Evolutionary conservation across 768 basidiomycete species (phyloP).

Genomic region (Lactifluus echinatus): DNA sequence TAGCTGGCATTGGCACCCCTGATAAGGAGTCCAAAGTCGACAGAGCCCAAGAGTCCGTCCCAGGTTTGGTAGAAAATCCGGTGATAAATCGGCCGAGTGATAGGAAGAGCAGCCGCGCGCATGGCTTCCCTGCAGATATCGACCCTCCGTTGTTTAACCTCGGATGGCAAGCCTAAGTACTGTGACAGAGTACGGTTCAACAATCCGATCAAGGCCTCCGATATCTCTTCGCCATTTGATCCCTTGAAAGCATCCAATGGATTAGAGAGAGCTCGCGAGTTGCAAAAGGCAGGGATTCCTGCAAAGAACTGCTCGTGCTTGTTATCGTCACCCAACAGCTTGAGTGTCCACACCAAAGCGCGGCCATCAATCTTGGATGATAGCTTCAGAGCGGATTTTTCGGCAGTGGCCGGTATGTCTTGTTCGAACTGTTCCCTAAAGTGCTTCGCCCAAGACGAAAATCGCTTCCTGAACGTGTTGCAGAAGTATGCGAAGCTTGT

Average conservation of each 20-base stretch:
- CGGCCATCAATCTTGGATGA: no score
- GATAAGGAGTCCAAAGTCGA: conserved; percentile 5
- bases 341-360: no score
- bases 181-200: background rate
- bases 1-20: no score
- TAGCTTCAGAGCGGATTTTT: no score
- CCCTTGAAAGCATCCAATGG: no score
- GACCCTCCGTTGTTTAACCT: background rate
- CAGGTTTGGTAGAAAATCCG: background rate
- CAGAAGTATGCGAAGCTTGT: no score
- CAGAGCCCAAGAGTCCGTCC: background rate
- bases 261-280: background rate
- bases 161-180: background rate
- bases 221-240: background rate
- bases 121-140: background rate
- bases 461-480: no score
- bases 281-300: background rate
- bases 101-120: conserved; percentile 5
- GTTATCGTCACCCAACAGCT: background rate
- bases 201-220: background rate
- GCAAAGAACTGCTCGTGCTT: background rate
- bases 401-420: no score
- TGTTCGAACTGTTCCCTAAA: no score
- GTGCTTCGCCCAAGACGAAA: no score
- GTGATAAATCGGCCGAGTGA: background rate